Evolutionary conservation across 2,329 filamentous ascomycete genomes (phyloP).

Genomic region (Diaporthe longicolla): DNA sequence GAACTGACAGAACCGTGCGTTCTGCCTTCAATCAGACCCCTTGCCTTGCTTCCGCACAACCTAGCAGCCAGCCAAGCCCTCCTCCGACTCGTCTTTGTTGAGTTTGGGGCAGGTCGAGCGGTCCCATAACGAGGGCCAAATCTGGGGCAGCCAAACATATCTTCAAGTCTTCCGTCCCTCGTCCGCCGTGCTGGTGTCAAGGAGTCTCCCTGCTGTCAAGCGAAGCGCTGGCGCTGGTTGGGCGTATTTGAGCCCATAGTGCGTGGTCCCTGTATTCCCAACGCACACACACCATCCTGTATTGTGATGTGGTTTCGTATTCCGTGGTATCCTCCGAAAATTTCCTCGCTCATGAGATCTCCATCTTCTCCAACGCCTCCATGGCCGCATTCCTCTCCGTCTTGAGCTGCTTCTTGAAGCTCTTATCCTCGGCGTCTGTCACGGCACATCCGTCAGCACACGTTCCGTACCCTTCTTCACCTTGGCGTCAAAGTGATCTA

Average conservation of each 20-base stretch:
- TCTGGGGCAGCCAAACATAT: not conserved
- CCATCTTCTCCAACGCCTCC: slow-evolving; percentile 42
- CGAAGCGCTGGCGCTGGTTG: not conserved
- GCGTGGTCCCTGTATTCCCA: not conserved
- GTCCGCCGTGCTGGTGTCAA: not conserved
- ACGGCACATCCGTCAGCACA: not conserved
- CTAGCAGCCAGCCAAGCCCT: not conserved
- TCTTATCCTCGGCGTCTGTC: slow-evolving; percentile 37
- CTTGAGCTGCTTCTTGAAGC: slow-evolving; percentile 42
- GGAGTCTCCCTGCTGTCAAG: not conserved
- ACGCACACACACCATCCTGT: not conserved
- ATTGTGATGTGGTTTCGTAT: not conserved
- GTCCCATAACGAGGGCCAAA: not conserved
- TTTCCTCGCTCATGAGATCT: slow-evolving; percentile 37
- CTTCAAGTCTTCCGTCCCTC: not conserved
- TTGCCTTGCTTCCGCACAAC: not conserved
- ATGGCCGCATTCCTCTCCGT: slow-evolving; percentile 37
- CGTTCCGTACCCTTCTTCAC: not conserved
- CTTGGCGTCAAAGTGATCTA: not conserved
- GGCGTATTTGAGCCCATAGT: not conserved
- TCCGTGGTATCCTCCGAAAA: not conserved
- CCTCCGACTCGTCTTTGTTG: not conserved
- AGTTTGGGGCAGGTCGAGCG: not conserved
- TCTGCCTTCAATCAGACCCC: not conserved
- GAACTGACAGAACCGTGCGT: not conserved